phyloP scores from a whole-genome alignment of 2,329 filamentous ascomycete species.

The Talaromyces atroroseus region DNA sequence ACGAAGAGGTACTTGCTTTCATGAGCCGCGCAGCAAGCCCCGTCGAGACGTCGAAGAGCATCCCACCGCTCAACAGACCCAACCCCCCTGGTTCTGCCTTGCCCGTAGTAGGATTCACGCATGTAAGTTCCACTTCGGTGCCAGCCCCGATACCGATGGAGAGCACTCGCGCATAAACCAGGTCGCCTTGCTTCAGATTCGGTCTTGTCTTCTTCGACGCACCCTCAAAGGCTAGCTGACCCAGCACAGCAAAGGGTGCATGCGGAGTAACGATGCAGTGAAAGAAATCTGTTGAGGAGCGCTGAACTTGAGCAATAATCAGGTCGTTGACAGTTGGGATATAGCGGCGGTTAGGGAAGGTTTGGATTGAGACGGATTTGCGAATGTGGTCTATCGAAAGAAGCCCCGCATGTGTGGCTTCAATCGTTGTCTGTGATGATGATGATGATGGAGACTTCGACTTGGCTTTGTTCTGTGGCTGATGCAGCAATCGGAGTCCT shows the following conservation, averaged over 20 bases:
- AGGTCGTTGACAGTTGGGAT: conserved; percentile 74
- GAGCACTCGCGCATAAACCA: conserved; percentile 83
- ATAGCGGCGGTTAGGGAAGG: conserved; percentile 56
- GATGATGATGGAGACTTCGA: conserved; percentile 52
- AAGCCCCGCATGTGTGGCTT: conserved; percentile 32
- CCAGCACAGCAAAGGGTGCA: conserved; percentile 62
- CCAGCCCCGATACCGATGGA: conserved; percentile 73
- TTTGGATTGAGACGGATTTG: conserved; percentile 32
- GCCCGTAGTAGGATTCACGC: conserved; percentile 77
- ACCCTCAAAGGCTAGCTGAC: conserved; percentile 85
- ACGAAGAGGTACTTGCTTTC: conserved; percentile 36
- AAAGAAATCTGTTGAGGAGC: conserved; percentile 70
- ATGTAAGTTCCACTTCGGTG: conserved; percentile 86
- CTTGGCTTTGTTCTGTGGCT: conserved; percentile 53
- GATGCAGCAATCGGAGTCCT: conserved; percentile 74
- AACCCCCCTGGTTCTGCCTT: conserved; percentile 83
- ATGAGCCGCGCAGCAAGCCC: conserved; percentile 74
- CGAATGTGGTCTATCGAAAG: conserved; percentile 35
- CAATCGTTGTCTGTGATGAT: conserved; percentile 46
- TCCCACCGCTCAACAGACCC: conserved; percentile 76
- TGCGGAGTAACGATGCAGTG: conserved; percentile 68
- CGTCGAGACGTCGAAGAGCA: conserved; percentile 74
- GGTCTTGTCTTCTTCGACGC: conserved; percentile 90
- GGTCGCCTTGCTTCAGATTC: conserved; percentile 63
- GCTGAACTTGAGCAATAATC: conserved; percentile 79